These are phyloP conservation scores for Wickerhamomyces canadensis DNA, from an alignment of 805 yeast genomes.

Conservation along the genomic window DNA sequence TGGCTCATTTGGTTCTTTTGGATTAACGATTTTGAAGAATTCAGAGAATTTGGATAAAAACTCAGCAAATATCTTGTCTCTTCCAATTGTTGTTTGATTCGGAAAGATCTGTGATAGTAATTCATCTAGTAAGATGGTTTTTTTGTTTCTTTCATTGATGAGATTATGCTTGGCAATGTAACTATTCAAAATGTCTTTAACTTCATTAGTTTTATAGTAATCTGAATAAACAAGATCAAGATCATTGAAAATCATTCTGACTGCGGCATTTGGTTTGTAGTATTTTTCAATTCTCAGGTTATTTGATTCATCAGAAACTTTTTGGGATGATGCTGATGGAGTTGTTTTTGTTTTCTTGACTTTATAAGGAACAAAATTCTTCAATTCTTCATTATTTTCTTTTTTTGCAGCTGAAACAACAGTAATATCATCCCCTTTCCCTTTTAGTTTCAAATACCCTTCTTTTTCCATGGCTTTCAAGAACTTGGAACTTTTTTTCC, in stretches of 20 bases:
- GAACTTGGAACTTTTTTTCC: conserved; percentile 86
- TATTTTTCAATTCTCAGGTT: conserved; percentile 43
- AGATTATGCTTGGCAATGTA: conserved; percentile 54
- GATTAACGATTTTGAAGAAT: conserved; percentile 40
- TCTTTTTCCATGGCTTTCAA: conserved; percentile 82
- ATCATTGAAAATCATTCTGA: conserved; percentile 41
- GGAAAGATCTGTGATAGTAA: conserved; percentile 39
- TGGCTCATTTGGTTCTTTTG: conserved; percentile 31
- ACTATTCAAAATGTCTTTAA: conserved; percentile 44
- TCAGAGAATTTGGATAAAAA: conserved; percentile 42
- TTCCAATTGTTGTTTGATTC: conserved; percentile 22
- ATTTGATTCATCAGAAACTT: conserved; percentile 23
- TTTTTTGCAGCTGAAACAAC: conserved; percentile 45
- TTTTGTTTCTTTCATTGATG: conserved; percentile 46
- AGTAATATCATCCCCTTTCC: conserved; percentile 77
- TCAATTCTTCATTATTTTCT: conserved; percentile 41
- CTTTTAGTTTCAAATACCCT: conserved; percentile 64
- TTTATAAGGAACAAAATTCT: conserved; percentile 60
- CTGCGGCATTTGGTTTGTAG: conserved; percentile 52
- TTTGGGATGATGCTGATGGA: conserved; percentile 7
- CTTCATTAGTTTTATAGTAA: conserved; percentile 48
- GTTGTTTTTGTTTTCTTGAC: conserved; percentile 19
- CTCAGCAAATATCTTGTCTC: conserved; percentile 36
- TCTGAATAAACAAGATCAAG: conserved; percentile 30
- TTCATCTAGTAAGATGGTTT: conserved; percentile 50